Evolutionary conservation across 106 monocot species (phyloP).

Genomic region (Dendrobium catenatum): DNA sequence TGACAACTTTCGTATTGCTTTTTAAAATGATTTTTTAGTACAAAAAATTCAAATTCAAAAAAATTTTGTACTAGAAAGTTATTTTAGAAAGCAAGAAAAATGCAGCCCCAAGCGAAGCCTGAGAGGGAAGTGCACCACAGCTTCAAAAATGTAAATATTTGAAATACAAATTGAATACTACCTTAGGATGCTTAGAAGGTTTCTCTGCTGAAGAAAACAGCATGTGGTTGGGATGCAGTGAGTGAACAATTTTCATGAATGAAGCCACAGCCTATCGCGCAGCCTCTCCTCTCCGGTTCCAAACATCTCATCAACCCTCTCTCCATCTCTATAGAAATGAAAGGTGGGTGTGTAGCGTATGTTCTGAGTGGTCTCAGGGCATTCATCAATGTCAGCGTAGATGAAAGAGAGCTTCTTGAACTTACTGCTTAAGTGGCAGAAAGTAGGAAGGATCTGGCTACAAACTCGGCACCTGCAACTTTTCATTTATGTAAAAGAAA

Average conservation of each 20-base stretch:
- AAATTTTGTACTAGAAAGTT: too few species aligned
- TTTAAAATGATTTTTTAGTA: too few species aligned
- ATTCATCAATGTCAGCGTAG: slow-evolving; percentile 88
- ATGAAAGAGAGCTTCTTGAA: slow-evolving; percentile 78
- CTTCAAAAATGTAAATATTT: too few species aligned
- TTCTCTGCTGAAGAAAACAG: too few species aligned
- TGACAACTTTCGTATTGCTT: too few species aligned
- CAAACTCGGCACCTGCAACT: slow-evolving; percentile 75
- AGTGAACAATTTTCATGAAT: slow-evolving; percentile 33
- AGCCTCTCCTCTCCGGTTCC: slow-evolving; percentile 85
- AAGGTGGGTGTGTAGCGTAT: slow-evolving; percentile 94
- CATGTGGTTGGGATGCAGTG: too few species aligned
- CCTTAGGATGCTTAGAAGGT: too few species aligned
- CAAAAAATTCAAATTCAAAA: too few species aligned
- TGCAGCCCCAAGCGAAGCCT: too few species aligned
- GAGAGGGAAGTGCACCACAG: too few species aligned
- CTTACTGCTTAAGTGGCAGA: slow-evolving; percentile 53
- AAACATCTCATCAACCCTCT: slow-evolving; percentile 87
- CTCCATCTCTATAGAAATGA: slow-evolving; percentile 73
- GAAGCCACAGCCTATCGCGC: slow-evolving; percentile 82
- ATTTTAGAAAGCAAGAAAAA: too few species aligned
- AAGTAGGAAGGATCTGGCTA: slow-evolving; percentile 71
- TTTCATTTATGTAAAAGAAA: background rate
- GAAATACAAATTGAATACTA: too few species aligned
- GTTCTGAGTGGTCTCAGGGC: slow-evolving; percentile 77